These are phyloP conservation scores for Crotalaria pallida DNA, from an alignment of 306 rosid genomes.

Conservation along the genomic window DNA sequence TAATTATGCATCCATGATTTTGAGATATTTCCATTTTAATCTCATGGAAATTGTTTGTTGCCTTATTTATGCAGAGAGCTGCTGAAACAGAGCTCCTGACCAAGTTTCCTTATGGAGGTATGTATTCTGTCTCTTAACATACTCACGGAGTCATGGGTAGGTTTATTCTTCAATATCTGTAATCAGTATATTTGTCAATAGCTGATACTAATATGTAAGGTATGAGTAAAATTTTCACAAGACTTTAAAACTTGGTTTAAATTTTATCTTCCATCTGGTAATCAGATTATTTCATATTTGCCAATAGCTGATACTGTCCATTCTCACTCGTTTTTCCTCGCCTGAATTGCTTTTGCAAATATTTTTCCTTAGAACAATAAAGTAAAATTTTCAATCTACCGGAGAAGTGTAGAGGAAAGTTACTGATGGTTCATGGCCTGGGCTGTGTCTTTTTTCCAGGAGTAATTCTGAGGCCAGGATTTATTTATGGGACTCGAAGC, in stretches of 20 bases:
- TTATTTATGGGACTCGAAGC: constrained; percentile 88
- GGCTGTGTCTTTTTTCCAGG: constrained; percentile 46
- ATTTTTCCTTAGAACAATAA: not conserved
- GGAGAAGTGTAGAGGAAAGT: not conserved
- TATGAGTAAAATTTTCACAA: not conserved
- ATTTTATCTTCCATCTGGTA: not conserved
- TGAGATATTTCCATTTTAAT: constrained; percentile 11
- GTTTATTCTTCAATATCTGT: not conserved
- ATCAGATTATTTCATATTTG: not conserved
- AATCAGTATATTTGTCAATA: not conserved
- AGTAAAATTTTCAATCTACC: not conserved
- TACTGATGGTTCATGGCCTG: not conserved
- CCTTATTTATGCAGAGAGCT: constrained; percentile 63
- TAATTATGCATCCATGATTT: not conserved
- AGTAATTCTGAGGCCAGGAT: constrained; percentile 89
- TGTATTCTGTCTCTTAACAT: constrained; percentile 19
- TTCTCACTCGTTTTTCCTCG: not conserved
- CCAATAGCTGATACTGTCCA: not conserved
- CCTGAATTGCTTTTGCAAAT: not conserved
- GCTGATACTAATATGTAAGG: not conserved
- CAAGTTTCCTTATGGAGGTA: constrained; percentile 82
- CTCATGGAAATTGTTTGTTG: constrained; percentile 2
- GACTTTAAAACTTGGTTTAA: not conserved
- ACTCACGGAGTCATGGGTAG: not conserved
- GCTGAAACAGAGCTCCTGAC: constrained; percentile 79